phyloP scores from a whole-genome alignment of 2,329 filamentous ascomycete species.

The Cryphonectria carpinicola region DNA sequence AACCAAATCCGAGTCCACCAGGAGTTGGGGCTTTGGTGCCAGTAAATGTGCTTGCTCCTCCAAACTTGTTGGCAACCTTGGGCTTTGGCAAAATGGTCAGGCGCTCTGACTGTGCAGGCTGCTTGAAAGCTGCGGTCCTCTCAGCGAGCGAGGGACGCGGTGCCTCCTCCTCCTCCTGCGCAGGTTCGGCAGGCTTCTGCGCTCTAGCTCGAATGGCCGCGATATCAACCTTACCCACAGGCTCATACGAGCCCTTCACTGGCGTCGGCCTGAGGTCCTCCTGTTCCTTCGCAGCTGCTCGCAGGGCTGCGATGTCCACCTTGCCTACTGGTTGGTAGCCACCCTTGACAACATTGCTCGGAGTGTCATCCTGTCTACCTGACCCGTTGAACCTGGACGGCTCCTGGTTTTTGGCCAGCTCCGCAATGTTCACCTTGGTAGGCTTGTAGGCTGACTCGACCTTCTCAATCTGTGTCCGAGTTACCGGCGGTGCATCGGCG shows the following conservation, averaged over 20 bases:
- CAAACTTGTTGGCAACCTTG: conserved; percentile 90
- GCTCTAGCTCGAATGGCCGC: conserved; percentile 86
- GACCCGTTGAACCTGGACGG: conserved; percentile 63
- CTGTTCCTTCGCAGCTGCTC: conserved; percentile 70
- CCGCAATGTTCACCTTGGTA: conserved; percentile 91
- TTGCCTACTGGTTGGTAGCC: conserved; percentile 94
- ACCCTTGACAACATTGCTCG: conserved; percentile 74
- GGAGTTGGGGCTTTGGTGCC: conserved; percentile 91
- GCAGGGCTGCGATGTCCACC: conserved; percentile 93
- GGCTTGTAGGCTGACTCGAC: conserved; percentile 92
- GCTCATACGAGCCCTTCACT: conserved; percentile 93
- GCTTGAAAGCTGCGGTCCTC: conserved; percentile 72
- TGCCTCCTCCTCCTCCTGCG: conserved; percentile 44
- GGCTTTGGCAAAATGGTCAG: conserved; percentile 90
- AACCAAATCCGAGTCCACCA: conserved; percentile 63
- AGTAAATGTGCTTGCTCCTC: conserved; percentile 70
- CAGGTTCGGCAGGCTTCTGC: conserved; percentile 61
- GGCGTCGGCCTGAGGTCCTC: conserved; percentile 80
- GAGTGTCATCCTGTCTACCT: conserved; percentile 48
- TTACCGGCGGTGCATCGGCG: conserved; percentile 87
- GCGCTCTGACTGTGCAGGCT: conserved; percentile 68
- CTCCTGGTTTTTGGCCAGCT: conserved; percentile 73
- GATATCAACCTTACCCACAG: conserved; percentile 95
- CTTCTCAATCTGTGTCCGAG: conserved; percentile 85
- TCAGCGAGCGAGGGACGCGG: conserved; percentile 70